Base-by-base conservation (phyloP, 768 basidiomycete species). In the Panaeolus papilionaceus region DNA sequence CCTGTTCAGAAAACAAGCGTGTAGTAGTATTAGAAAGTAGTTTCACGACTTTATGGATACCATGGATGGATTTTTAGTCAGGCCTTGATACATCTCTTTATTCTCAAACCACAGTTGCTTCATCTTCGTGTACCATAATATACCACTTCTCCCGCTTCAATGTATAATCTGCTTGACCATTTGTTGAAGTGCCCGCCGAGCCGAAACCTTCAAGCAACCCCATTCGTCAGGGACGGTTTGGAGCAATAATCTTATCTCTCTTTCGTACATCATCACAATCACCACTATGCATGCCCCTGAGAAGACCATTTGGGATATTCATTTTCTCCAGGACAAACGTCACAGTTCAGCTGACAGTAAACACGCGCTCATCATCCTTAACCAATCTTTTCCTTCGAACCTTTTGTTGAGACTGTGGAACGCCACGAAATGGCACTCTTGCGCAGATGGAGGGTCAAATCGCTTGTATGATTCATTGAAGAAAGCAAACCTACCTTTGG, bases 391-490 rank as follows among this genome's bases (percentile, higher is more conserved):
- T 75, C 88, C 89, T 26, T 70, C 78, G 3, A 71, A 79, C 10
- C 83, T 98, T 47, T 83, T 98, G 49, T 73, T 79, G 14, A 83
- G 84, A 10, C 77, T 96, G 9, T 98, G 88, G 86, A 74, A 75
- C 14, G 75, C 82, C 12, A 80, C 79, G 10, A 71, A 76, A 62
- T 88, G 88, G 86, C 83, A 79, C 44, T 85, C 83, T 64, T 97
- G 94, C 74, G 95, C 95, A 2, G 95, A 97, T 71, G 95, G 95
- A 38, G 95, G 95, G 28, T 93, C 92, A 8, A 97, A 97, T 76
- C 85, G 92, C 16, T 78, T 99, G 38, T 86, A 89, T 71, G 96
- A 98, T 71, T 71, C 71, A 9, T 77, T 80, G 54, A 33, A 68
- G 69, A 51, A 51, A 68, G 74, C 20, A 16, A 68, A 75, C 20